Percentiles rank a stretch among this genome's conserved stretches.
phyloP scores from a whole-genome alignment of 208 protist species.

The Trypanosoma congolense region DNA sequence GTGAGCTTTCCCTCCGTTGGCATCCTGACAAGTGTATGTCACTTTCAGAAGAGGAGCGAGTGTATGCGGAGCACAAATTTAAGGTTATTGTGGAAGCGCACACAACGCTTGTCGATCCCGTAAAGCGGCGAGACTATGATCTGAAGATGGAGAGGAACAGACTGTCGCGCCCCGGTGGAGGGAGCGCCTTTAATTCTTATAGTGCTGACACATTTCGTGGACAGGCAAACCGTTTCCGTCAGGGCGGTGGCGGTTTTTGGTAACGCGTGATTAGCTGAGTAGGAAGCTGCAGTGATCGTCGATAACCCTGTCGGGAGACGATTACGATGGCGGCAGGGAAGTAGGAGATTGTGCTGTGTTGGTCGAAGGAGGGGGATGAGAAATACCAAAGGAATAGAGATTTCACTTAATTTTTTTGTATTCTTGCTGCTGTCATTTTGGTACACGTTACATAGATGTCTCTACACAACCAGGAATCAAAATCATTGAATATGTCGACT shows the following conservation, averaged over 20 bases:
- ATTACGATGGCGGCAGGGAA: no score
- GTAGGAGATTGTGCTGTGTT: no score
- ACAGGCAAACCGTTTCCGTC: slow-evolving; percentile 32
- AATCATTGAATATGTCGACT: no score
- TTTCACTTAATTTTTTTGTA: no score
- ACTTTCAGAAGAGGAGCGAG: slow-evolving; percentile 55
- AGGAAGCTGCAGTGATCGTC: neutral
- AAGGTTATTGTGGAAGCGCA: slow-evolving; percentile 88
- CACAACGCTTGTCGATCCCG: slow-evolving; percentile 63
- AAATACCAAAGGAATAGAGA: no score
- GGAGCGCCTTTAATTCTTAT: slow-evolving; percentile 38
- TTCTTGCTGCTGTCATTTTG: no score
- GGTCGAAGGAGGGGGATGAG: no score
- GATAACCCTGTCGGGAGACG: neutral
- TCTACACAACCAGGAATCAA: no score
- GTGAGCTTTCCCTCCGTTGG: slow-evolving; percentile 86
- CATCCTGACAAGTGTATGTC: slow-evolving; percentile 88
- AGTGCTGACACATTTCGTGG: slow-evolving; percentile 43
- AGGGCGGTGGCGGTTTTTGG: slow-evolving; percentile 47
- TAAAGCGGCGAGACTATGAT: slow-evolving; percentile 82
- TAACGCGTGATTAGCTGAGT: no score
- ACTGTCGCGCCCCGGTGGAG: slow-evolving; percentile 35
- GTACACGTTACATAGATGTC: no score
- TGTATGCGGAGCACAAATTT: slow-evolving; percentile 83
- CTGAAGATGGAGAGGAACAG: slow-evolving; percentile 59